These are phyloP conservation scores for Mycena sp. DNA, from an alignment of 1,284 basidiomycete species.

Conservation along the genomic window DNA sequence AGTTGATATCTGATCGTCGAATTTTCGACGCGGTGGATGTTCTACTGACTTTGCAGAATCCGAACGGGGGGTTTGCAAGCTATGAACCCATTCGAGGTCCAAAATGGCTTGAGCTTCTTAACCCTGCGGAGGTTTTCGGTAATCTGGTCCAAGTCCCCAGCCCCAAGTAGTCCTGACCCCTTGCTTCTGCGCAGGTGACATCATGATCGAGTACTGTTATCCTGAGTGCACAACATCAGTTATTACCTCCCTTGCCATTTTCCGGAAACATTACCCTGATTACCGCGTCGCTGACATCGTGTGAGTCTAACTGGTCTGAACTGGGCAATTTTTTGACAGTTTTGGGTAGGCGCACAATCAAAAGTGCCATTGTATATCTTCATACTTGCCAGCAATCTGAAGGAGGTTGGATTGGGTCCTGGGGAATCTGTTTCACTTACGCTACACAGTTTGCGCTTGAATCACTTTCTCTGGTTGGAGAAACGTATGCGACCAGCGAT, in stretches of 20 bases:
- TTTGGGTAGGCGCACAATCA: conserved; percentile 64
- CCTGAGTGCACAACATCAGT: conserved; percentile 97
- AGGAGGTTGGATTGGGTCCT: conserved; percentile 96
- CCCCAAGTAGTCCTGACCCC: background rate
- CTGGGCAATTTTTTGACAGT: conserved; percentile 9
- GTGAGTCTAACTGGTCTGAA: conserved; percentile 51
- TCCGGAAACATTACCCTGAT: conserved; percentile 81
- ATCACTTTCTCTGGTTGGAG: conserved; percentile 88
- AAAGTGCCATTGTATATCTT: conserved; percentile 82
- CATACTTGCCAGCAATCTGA: conserved; percentile 84
- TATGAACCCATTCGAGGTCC: conserved; percentile 94
- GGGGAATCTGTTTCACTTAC: conserved; percentile 98
- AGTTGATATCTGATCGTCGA: conserved; percentile 79
- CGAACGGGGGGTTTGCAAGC: conserved; percentile 91
- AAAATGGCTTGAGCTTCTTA: conserved; percentile 82
- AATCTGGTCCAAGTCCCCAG: background rate
- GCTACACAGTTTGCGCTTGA: conserved; percentile 97
- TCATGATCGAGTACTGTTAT: conserved; percentile 94
- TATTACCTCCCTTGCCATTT: conserved; percentile 88
- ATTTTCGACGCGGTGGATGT: conserved; percentile 91
- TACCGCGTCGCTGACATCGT: conserved; percentile 87
- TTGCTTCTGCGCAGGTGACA: conserved; percentile 66
- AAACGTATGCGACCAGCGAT: conserved; percentile 86
- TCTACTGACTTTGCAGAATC: conserved; percentile 89
- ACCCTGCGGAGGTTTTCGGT: conserved; percentile 96